These are phyloP conservation scores for Penicillium macrosclerotiorum DNA, from an alignment of 495 filamentous ascomycete species.

Conservation along the genomic window DNA sequence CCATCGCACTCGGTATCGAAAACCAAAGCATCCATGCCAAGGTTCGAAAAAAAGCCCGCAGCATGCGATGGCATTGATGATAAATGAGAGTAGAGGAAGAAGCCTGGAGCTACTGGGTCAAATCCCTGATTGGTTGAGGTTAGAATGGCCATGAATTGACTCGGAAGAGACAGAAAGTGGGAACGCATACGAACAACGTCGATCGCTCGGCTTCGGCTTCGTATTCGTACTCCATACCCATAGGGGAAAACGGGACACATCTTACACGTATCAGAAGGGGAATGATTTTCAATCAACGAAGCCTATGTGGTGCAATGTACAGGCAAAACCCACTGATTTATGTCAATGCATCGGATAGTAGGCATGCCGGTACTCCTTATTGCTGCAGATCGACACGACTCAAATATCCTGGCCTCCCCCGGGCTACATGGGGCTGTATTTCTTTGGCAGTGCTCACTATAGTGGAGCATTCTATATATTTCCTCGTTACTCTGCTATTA, in stretches of 20 bases:
- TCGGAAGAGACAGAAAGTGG: too few relatives aligned
- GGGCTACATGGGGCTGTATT: background rate
- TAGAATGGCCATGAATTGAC: too few relatives aligned
- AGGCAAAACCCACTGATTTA: background rate
- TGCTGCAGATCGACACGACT: background rate
- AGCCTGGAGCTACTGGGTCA: too few relatives aligned
- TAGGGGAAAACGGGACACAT: too few relatives aligned
- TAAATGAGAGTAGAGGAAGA: too few relatives aligned
- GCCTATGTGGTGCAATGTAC: background rate
- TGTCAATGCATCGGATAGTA: background rate
- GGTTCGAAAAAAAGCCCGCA: too few relatives aligned
- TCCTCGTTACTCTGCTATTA: background rate
- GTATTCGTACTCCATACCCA: too few relatives aligned
- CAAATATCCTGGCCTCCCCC: background rate
- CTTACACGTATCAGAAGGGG: background rate
- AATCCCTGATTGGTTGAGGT: too few relatives aligned
- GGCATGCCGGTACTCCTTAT: background rate
- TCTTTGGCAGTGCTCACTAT: too few relatives aligned
- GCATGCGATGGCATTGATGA: too few relatives aligned
- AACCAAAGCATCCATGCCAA: too few relatives aligned
- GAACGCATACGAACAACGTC: background rate
- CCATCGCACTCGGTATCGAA: too few relatives aligned
- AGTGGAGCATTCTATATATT: background rate
- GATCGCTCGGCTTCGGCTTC: conserved; percentile 9
- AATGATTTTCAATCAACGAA: background rate